Base-by-base conservation (phyloP, 352 stramenopile species). In the Pythium sp. region DNA sequence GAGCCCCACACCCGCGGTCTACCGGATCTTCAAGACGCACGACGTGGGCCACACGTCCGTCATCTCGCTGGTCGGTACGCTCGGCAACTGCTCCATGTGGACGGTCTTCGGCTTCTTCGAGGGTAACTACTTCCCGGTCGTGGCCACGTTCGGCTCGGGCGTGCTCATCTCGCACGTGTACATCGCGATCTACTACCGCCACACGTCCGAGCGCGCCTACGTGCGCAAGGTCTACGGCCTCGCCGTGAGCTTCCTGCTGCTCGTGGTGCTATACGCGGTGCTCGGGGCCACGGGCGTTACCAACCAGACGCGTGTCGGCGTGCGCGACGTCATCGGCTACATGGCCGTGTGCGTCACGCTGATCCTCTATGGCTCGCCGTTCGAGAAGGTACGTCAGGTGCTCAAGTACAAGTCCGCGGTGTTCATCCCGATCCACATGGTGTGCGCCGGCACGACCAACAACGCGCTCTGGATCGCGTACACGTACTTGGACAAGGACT, bases 391-490 rank as follows among this genome's bases (percentile, higher is more conserved):
- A 62, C 62, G 64, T 26, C 70, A 77, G 38, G 81, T 90, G 26
- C 28, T 88, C 65, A 72, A 72, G 68, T 76, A 77, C 74, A 78
- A 77, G 47, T 84, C 76, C 11, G 78, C 78, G 0, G 72, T 81
- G 38, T 81, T 82, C 70, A 74, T 90, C 43, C 73, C 78, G 18
- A 81, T 88, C 51, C 72, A 86, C 70, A 82, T 90, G 74, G 73
- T 90, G 20, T 60, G 71, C 54, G 78, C 76, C 12, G 79, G 78
- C 53, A 80, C 74, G 24, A 73, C 79, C 69, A 90, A 85, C 72
- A 88, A 87, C 70, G 58, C 71, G 18, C 73, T 84, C 62, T 88
- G 81, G 79, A 75, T 87, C 70, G 73, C 66, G 22, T 87, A 87
- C 76, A 75, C 70, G 20, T 59, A 64, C 4, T 70, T 89, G 57